Evolutionary conservation across 169 alveolate species (phyloP), one percentile per base, ranked within the genome.

Genomic region (Plasmodium relictum): DNA sequence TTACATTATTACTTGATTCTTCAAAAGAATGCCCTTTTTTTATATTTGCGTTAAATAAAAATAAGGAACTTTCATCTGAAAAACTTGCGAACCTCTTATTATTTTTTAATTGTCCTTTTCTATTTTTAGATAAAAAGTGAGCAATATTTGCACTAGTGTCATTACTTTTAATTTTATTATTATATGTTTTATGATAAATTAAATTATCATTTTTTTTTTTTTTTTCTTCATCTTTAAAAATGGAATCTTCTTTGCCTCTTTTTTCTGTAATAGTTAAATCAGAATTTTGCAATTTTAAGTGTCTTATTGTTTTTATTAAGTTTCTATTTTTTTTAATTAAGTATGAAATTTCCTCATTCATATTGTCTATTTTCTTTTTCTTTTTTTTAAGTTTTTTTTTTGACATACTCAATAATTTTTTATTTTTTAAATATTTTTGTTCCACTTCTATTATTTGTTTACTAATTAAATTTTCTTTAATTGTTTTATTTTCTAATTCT

Each of bases 401-500:
- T 37, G 80, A 41, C 14, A 10, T 16, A 45, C 31, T 83, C 42
- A 83, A 18, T 9, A 56, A 9, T 4, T 66, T 12, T 10, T 6
- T 18, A 1, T 39, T 66, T 61, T 14, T 83, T 56, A 22, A 3
- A 12, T 16, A 69, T 6, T 69, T 65, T 48, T 83, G 73, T 24
- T 83, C 20, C 41, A 70, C n/a, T 69, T 83, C 63, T 41, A 20
- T 16, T 20, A 83, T 12, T 20, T 69, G 7, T 44, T 31, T 45
- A 3, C 18, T 20, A 22, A 39, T 69, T 8, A 0, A 6, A 14
- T 22, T 58, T 72, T 83, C 74, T 45, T 68, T 18, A 14, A 18
- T n/a, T 12, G 22, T 83, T 68, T 69, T 83, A 18, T 69, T 68
- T 72, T 83, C 91, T 39, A 83, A 16, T 31, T 83, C 91, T 39